A percentile compares a stretch with the other conserved stretches of the same genome.
Conservation (phyloP, 1,284 basidiomycete species). For the Cryptococcus maquisensis region DNA sequence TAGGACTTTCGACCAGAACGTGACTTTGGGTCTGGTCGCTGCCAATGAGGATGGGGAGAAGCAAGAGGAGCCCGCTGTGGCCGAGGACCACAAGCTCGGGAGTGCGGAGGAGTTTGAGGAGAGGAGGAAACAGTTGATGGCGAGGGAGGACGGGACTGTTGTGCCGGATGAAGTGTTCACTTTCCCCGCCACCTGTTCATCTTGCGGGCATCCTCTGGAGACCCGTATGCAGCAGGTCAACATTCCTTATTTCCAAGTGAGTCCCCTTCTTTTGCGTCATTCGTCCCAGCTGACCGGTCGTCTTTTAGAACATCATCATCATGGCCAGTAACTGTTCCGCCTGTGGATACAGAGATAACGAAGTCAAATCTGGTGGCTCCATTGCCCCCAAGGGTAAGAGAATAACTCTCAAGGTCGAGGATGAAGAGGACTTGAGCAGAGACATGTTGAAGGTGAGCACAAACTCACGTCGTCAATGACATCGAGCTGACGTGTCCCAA, state of each 20-base stretch:
- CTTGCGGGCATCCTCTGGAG: conserved; percentile 76
- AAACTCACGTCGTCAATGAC: background rate
- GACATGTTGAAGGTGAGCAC: conserved; percentile 83
- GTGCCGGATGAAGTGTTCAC: conserved; percentile 78
- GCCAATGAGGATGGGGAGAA: conserved; percentile 34
- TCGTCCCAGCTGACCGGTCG: background rate
- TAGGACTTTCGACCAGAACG: conserved; percentile 79
- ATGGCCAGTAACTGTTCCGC: conserved; percentile 97
- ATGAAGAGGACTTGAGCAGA: conserved; percentile 86
- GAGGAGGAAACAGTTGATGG: conserved; percentile 19
- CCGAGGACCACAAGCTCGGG: conserved; percentile 52
- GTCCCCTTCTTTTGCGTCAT: conserved; percentile 11
- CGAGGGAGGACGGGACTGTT: conserved; percentile 42
- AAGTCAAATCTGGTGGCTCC: conserved; percentile 90
- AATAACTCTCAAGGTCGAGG: conserved; percentile 85
- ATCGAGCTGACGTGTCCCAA: conserved; percentile 35
- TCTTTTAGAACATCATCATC: conserved; percentile 78
- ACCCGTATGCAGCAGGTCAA: conserved; percentile 95
- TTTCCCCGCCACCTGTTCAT: conserved; percentile 85
- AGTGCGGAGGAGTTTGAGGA: conserved; percentile 45
- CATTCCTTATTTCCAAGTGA: conserved; percentile 96
- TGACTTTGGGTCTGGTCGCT: conserved; percentile 65
- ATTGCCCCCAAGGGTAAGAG: conserved; percentile 80
- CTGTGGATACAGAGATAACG: conserved; percentile 96
- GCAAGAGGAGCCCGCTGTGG: conserved; percentile 42